Conservation (phyloP, 73 alveolate genomes). For the Tetrahymena thermophila region DNA sequence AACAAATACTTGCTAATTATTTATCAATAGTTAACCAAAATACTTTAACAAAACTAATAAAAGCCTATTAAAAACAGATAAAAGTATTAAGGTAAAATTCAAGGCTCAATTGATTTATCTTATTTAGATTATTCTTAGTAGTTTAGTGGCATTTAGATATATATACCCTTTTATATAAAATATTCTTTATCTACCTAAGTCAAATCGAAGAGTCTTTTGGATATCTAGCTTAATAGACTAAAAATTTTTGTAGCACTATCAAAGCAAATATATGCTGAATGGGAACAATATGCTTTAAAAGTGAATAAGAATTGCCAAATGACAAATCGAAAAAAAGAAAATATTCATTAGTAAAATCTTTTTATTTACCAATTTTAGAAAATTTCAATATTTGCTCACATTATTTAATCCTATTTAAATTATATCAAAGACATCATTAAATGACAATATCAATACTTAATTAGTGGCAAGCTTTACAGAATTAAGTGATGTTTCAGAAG, state of each 20-base stretch:
- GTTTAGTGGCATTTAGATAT: neutral
- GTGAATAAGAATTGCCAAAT: neutral
- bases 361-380: no score
- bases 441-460: neutral
- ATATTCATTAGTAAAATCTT: neutral
- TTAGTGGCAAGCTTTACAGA: neutral
- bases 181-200: neutral
- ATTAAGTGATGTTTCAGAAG: neutral
- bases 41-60: neutral
- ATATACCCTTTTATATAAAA: neutral
- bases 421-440: neutral
- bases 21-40: neutral
- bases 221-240: neutral
- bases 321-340: neutral
- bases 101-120: no score
- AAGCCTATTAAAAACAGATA: neutral
- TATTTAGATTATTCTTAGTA: neutral
- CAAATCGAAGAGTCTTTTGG: no score
- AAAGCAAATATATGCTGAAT: no score
- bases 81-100: no score
- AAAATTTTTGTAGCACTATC: no score
- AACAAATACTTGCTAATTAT: neutral
- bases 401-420: neutral
- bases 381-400: neutral
- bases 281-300: neutral